Conservation (phyloP, 768 basidiomycete species). For the Lactifluus volemus region DNA sequence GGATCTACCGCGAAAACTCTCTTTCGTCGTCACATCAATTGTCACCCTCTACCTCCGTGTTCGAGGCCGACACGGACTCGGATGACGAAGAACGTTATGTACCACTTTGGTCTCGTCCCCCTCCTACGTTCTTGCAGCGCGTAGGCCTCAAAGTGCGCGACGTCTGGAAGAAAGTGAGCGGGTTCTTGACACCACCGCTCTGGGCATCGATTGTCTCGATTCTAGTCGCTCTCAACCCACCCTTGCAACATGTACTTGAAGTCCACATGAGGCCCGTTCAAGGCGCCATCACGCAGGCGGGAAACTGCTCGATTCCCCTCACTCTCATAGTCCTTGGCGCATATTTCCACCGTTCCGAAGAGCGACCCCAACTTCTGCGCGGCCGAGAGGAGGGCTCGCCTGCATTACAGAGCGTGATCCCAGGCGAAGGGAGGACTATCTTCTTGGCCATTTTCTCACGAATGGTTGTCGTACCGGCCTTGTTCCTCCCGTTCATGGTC, state of each 20-base stretch:
- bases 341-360: slow-evolving; percentile 61
- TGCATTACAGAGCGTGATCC: slow-evolving; percentile 22
- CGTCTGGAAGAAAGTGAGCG: slow-evolving; percentile 38
- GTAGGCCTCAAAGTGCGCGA: slow-evolving; percentile 23
- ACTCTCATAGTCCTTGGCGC: slow-evolving; percentile 90
- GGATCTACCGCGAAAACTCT: neutral
- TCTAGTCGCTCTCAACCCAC: slow-evolving; percentile 65
- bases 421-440: slow-evolving; percentile 76
- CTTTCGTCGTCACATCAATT: neutral
- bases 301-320: slow-evolving; percentile 77
- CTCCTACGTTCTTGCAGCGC: slow-evolving; percentile 25
- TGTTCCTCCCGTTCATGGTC: slow-evolving; percentile 72
- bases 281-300: slow-evolving; percentile 56
- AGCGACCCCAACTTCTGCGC: slow-evolving; percentile 19
- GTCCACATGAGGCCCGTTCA: slow-evolving; percentile 56
- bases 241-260: slow-evolving; percentile 65
- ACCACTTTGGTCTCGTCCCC: slow-evolving; percentile 20
- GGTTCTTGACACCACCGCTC: slow-evolving; percentile 85
- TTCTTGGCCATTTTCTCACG: slow-evolving; percentile 72
- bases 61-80: slow-evolving; percentile 19
- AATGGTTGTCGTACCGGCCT: slow-evolving; percentile 78
- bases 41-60: slow-evolving; percentile 9
- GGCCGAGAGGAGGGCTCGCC: slow-evolving; percentile 10
- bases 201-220: slow-evolving; percentile 72
- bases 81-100: slow-evolving; percentile 20